phyloP scores from a whole-genome alignment of 495 filamentous ascomycete species.

The Podospora comata region DNA sequence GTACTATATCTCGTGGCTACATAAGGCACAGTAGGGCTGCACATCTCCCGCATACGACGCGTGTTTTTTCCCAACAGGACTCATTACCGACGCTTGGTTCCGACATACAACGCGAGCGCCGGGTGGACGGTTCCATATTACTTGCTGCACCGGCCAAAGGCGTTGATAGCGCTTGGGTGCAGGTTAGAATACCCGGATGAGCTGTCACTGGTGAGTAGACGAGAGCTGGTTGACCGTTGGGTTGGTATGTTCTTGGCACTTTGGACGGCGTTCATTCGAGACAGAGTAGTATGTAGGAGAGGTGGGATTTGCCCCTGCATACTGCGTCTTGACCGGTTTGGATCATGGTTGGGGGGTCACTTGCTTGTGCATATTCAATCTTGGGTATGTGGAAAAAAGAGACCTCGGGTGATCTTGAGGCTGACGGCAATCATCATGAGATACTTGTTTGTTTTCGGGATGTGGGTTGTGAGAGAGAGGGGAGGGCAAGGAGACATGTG shows the following conservation, averaged over 20 bases:
- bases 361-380: background rate
- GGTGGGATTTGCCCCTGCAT: background rate
- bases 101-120: background rate
- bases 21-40: background rate
- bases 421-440: background rate
- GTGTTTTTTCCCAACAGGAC: too few relatives aligned
- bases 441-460: too few relatives aligned
- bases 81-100: background rate
- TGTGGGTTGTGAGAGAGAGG: background rate
- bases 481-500: background rate
- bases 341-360: too few relatives aligned
- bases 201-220: background rate
- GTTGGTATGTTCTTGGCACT: background rate
- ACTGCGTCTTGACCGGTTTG: conserved; percentile 2
- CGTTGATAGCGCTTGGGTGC: background rate
- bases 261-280: background rate
- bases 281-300: background rate
- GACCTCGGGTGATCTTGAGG: background rate
- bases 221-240: background rate
- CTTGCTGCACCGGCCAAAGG: background rate
- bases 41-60: background rate
- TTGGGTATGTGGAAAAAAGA: background rate
- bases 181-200: background rate
- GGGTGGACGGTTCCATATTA: background rate
- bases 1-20: background rate